phyloP scores from a whole-genome alignment of 495 filamentous ascomycete species.

The Podospora didyma region DNA sequence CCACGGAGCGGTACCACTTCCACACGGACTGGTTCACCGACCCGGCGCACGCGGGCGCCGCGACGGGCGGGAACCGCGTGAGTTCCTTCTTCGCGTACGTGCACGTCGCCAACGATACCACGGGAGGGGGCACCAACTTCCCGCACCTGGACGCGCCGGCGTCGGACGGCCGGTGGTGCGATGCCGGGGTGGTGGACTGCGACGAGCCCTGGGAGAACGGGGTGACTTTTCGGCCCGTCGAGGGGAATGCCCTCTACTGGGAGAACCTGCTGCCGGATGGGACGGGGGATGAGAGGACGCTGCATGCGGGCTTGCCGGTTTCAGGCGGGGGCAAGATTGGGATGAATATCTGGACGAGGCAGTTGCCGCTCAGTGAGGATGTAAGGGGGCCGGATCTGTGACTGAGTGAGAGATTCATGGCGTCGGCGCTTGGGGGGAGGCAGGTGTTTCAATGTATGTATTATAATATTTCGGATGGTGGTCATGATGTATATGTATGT shows the following conservation, averaged over 20 bases:
- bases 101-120: constrained; percentile 38
- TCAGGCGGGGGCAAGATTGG: constrained; percentile 66
- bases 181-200: constrained; percentile 52
- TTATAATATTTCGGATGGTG: no score
- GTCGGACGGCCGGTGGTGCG: constrained; percentile 50
- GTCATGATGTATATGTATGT: no score
- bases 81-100: constrained; percentile 58
- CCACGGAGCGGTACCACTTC: constrained; percentile 46
- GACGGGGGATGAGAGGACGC: constrained; percentile 57
- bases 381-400: constrained; percentile 30
- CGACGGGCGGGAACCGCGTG: constrained; percentile 45
- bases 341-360: constrained; percentile 74
- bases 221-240: constrained; percentile 61
- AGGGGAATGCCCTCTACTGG: constrained; percentile 75
- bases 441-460: no score
- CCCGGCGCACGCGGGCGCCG: constrained; percentile 28
- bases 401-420: no score
- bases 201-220: constrained; percentile 51
- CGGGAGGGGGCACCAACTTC: constrained; percentile 56
- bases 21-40: constrained; percentile 57
- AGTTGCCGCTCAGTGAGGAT: constrained; percentile 31
- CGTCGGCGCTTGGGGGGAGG: no score
- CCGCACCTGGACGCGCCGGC: constrained; percentile 40
- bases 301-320: constrained; percentile 70
- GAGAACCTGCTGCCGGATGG: constrained; percentile 59